These are phyloP conservation scores for Pestalotiopsis sp. DNA, from an alignment of 2,329 filamentous ascomycete species.

Conservation along the genomic window DNA sequence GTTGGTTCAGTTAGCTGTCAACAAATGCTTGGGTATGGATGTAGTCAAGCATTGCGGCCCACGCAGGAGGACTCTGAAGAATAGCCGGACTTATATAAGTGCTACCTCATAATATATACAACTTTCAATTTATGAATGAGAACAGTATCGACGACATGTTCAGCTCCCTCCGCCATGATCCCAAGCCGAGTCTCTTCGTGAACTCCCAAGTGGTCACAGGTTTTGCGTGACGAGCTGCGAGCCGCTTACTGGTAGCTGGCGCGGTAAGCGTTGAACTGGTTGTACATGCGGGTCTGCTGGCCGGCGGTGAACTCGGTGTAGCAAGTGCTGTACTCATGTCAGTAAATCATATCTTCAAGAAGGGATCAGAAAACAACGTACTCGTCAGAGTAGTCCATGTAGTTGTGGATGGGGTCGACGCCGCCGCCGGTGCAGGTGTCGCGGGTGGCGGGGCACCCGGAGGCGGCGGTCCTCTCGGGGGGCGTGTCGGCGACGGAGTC, in stretches of 20 bases:
- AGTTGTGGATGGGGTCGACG: slow-evolving; percentile 35
- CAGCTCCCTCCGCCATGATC: too few species aligned
- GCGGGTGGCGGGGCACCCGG: slow-evolving; percentile 36
- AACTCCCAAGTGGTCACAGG: too few species aligned
- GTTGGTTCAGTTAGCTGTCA: too few species aligned
- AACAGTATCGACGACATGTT: neutral
- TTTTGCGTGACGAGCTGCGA: neutral
- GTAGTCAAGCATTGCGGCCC: neutral
- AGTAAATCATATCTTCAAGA: slow-evolving; percentile 12
- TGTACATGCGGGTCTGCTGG: slow-evolving; percentile 41
- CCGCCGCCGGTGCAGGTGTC: slow-evolving; percentile 32
- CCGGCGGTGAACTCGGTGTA: slow-evolving; percentile 45
- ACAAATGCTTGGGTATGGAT: too few species aligned
- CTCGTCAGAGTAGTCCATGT: slow-evolving; percentile 42
- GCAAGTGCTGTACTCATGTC: slow-evolving; percentile 35
- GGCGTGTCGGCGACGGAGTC: slow-evolving; percentile 44
- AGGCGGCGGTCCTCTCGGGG: slow-evolving; percentile 34
- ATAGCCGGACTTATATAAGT: neutral
- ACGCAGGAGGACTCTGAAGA: neutral
- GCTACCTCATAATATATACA: neutral
- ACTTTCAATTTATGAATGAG: neutral
- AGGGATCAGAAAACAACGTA: slow-evolving; percentile 21
- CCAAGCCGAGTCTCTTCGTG: too few species aligned
- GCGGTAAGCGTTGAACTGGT: slow-evolving; percentile 38
- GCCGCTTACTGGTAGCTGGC: slow-evolving; percentile 13